phyloP scores from a whole-genome alignment of 345 rosid species.

The Ricinus communis region DNA sequence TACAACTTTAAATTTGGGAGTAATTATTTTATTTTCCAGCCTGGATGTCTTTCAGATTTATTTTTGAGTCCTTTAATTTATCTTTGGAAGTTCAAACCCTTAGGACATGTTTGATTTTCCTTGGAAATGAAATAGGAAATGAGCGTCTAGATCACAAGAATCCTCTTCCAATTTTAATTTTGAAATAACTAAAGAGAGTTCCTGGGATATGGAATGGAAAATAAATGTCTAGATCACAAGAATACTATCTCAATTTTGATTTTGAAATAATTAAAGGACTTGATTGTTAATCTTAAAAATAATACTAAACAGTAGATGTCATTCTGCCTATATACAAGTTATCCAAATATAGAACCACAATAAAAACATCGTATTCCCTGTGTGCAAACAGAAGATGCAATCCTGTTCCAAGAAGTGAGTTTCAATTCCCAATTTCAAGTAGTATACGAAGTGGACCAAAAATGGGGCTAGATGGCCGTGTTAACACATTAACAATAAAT shows the following conservation, averaged over 20 bases:
- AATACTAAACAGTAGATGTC: background rate
- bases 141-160: background rate
- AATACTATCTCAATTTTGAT: no score
- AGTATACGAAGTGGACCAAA: no score
- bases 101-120: background rate
- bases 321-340: background rate
- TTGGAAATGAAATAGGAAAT: background rate
- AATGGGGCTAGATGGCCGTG: no score
- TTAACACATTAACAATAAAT: no score
- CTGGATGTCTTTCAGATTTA: background rate
- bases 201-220: no score
- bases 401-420: background rate
- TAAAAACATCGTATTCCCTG: no score
- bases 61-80: background rate
- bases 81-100: background rate
- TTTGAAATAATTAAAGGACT: no score
- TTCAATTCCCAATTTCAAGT: no score
- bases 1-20: background rate
- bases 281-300: background rate
- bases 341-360: background rate
- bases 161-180: background rate
- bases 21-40: background rate
- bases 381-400: background rate
- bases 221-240: no score
- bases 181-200: background rate